phyloP scores from a whole-genome alignment of 495 filamentous ascomycete genomes.

The Pseudotulostoma volvatum region DNA sequence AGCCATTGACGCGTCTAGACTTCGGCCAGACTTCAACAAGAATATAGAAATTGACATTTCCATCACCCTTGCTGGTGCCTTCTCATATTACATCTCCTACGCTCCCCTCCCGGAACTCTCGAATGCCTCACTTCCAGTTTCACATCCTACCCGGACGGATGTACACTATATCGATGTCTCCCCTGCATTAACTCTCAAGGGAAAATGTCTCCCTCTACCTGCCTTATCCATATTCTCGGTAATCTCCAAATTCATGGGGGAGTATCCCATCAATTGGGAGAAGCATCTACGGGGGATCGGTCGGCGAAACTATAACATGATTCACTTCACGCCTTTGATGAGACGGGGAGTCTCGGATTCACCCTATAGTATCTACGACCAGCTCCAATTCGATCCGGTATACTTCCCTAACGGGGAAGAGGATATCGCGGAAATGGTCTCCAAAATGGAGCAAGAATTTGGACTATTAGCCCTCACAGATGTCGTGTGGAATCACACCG shows the following conservation, averaged over 20 bases:
- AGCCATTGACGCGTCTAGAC: conserved; percentile 31
- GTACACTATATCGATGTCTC: conserved; percentile 86
- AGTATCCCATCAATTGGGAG: conserved; percentile 77
- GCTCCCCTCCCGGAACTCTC: conserved; percentile 69
- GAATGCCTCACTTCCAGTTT: conserved; percentile 30
- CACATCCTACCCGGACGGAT: conserved; percentile 47
- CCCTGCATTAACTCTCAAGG: conserved; percentile 59
- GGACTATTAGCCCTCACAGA: conserved; percentile 82
- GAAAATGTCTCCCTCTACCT: conserved; percentile 55
- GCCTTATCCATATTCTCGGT: conserved; percentile 87
- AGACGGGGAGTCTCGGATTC: conserved; percentile 81
- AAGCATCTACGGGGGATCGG: conserved; percentile 74
- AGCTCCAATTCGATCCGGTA: conserved; percentile 66
- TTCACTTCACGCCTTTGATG: conserved; percentile 94
- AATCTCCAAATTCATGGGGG: conserved; percentile 95
- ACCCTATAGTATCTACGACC: conserved; percentile 91
- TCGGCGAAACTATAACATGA: conserved; percentile 90
- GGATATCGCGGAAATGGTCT: conserved; percentile 60
- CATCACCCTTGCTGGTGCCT: conserved; percentile 71
- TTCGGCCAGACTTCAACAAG: conserved; percentile 83
- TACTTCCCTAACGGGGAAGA: conserved; percentile 77
- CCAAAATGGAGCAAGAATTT: conserved; percentile 70
- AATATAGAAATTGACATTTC: conserved; percentile 78
- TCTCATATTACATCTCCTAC: conserved; percentile 91
- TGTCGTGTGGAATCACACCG: conserved; percentile 97